These are phyloP conservation scores for Trichoderma citrinoviride DNA, from an alignment of 2,329 filamentous ascomycete genomes.

Conservation along the genomic window DNA sequence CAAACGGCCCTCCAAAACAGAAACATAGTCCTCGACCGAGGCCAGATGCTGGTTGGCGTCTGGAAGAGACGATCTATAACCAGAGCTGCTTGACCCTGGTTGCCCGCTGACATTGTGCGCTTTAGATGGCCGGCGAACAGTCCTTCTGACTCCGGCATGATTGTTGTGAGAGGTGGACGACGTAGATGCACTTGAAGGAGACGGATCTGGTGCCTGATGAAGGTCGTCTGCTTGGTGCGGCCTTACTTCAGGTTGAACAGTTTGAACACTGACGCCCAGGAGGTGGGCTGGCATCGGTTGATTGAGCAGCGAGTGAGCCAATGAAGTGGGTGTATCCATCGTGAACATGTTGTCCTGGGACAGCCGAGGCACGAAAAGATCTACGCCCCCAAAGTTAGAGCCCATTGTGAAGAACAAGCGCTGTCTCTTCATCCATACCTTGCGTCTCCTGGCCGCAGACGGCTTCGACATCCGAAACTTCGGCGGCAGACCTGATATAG, in stretches of 20 bases:
- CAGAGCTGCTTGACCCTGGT: neutral
- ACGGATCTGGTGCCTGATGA: neutral
- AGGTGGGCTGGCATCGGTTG: slow-evolving; percentile 43
- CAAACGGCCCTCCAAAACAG: slow-evolving; percentile 6
- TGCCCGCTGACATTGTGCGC: neutral
- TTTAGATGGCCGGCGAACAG: neutral
- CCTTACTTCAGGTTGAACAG: neutral
- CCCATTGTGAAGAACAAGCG: neutral
- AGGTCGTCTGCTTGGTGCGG: neutral
- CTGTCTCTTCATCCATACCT: slow-evolving; percentile 20
- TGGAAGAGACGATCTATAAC: neutral
- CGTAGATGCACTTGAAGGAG: slow-evolving; percentile 3
- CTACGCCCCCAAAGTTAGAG: slow-evolving; percentile 18
- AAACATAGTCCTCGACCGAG: neutral
- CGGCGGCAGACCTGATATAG: slow-evolving; percentile 41
- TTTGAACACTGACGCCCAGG: slow-evolving; percentile 27
- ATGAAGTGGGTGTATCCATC: slow-evolving; percentile 41
- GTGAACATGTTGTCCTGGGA: slow-evolving; percentile 23
- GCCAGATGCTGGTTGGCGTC: neutral
- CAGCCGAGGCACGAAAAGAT: slow-evolving; percentile 23
- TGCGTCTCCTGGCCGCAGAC: slow-evolving; percentile 21
- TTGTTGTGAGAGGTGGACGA: neutral
- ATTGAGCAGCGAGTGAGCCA: slow-evolving; percentile 49
- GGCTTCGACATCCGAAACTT: slow-evolving; percentile 39
- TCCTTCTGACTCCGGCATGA: neutral